Evolutionary conservation across 164 flowering plant genomes (phyloP), one percentile per base, ranked within the genome.

Genomic region (Chimonanthus salicifolius): DNA sequence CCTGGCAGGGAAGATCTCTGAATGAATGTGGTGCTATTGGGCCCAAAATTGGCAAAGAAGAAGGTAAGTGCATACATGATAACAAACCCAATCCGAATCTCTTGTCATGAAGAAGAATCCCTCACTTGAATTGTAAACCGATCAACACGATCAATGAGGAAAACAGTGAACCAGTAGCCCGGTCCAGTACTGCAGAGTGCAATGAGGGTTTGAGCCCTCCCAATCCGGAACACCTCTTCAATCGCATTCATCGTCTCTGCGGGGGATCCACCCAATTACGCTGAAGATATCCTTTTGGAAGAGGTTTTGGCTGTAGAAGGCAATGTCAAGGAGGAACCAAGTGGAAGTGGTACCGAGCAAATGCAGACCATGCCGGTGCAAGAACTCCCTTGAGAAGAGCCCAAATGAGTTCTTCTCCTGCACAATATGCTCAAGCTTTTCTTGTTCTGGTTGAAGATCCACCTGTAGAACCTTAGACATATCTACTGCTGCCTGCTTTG

Each of bases 31-130:
- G 84, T 83, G 43, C 78, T 74, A 47, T 83, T 83, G 13, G 86
- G 86, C 6, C 86, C 86, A 21, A 83, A 83, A 69, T 83, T 83
- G 8, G 86, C 79, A 45, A 83, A 83, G 80, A 83, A 83, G 75
- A 83, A 82, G 48, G 84, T 83, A 0, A 82, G 60, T 0, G 81
- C 76, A 54, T 83, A 83, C 83, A 83, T 76, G 2, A 80, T 20
- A 3, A 74, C 78, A n/a, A 76, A 76, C 1, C 72, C 75, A n/a
- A 72, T 48, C 2, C 67, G 66, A 49, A 72, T 47, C 9, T 67
- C n/a, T n/a, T 0, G 78, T 76, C 78, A 71, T 76, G 66, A 76
- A 51, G 71, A 71, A 65, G 71, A 76, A 76, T 3, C 78, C 78
- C 74, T 76, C 51, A 71, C 8, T 47, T 76, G 78, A 21, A 76